Evolutionary conservation across 164 flowering plant species (phyloP), one percentile per base, ranked within the genome.

Genomic region (Euptelea pleiosperma): DNA sequence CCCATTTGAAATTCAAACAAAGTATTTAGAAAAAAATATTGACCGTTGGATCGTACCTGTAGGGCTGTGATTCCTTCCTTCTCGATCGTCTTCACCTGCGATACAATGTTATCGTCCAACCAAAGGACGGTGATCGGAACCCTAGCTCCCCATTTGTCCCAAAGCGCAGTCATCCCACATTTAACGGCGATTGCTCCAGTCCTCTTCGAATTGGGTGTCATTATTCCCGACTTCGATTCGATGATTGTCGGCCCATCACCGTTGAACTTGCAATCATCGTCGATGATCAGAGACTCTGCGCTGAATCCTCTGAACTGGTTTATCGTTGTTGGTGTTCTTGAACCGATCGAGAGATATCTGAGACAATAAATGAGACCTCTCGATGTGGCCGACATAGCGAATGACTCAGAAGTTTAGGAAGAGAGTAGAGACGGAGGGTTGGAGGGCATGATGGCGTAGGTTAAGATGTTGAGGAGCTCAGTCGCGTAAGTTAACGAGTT

Each of bases 131-230:
- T 61, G 6, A 86, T 77, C 24, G 98, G 98, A 66, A 93, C 60
- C 75, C 96, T 74, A 10, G 74, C 76, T 4, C 98, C 97, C 98
- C 98, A 93, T 63, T 90, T 93, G 55, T 93, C 96, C 98, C 97
- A 93, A 31, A 79, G 67, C 2, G 91, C 96, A 4, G 87, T 72
- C 97, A 93, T 93, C 33, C 97, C 97, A 59, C 94, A 90, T 62
- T 93, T 90, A 21, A 93, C 66, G 16, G 96, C 98, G 34, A 93
- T 83, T 3, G 73, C 70, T 1, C 98, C 98, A 0, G 96, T 86
- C 41, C 98, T 75, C 73, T 61, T 86, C 15, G 97, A 90, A 22
- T 65, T 61, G 2, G 78, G 79, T 30, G 58, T 62, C 99, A 93
- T 93, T 4, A 71, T 75, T 15, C 82, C 61, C 3, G 84, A 66